Percentiles rank a stretch among this genome's conserved stretches.
Conservation (phyloP, 139 green algal genomes). For the Pleodorina starrii region DNA sequence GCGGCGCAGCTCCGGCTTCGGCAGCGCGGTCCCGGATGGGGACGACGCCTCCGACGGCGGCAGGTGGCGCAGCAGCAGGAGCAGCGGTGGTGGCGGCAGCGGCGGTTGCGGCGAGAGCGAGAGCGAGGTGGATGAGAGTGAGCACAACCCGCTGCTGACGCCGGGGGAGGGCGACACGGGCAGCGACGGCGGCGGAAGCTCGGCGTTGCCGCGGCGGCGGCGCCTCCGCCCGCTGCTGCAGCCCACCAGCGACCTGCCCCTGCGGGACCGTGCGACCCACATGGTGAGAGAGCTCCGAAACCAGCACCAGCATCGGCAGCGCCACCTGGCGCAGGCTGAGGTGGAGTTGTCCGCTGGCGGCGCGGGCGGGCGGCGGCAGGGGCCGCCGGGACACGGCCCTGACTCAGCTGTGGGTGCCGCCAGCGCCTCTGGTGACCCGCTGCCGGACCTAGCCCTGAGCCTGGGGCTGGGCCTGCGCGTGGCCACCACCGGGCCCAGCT, state of each 20-base stretch:
- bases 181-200: not conserved
- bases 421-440: too few species aligned
- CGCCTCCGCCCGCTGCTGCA: not conserved
- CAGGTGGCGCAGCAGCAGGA: not conserved
- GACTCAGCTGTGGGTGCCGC: too few species aligned
- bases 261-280: not conserved
- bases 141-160: constrained; percentile 27
- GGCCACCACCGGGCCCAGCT: too few species aligned
- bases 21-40: not conserved
- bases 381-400: too few species aligned
- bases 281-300: not conserved
- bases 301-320: not conserved
- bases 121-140: not conserved
- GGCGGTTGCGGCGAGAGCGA: not conserved
- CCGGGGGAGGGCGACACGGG: not conserved
- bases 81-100: not conserved
- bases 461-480: too few species aligned
- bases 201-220: not conserved
- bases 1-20: not conserved
- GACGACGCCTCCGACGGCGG: too few species aligned
- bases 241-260: constrained; percentile 12
- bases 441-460: too few species aligned
- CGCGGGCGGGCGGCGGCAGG: too few species aligned
- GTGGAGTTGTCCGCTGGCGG: too few species aligned
- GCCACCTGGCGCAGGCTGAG: too few species aligned